A percentile compares a stretch with the other conserved stretches of the same genome.
Evolutionary conservation across 2,329 filamentous ascomycete species (phyloP).

Genomic region (Pezicula carpinea): DNA sequence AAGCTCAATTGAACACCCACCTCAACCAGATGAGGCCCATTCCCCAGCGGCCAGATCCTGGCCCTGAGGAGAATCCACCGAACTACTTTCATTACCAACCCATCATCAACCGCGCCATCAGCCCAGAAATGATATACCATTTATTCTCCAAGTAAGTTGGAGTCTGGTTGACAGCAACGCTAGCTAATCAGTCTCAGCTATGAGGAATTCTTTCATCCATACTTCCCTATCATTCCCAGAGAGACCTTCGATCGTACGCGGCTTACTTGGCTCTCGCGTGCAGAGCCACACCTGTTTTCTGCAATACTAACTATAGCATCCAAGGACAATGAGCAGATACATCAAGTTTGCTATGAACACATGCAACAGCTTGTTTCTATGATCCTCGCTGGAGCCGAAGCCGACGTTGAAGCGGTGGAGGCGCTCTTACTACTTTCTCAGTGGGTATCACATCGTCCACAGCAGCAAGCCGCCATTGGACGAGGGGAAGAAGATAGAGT

Average conservation of each 20-base stretch:
- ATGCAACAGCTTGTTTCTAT: slow-evolving; percentile 66
- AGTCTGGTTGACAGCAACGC: not conserved
- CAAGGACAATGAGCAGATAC: slow-evolving; percentile 62
- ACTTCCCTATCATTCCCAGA: slow-evolving; percentile 62
- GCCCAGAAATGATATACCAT: slow-evolving; percentile 20
- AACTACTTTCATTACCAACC: slow-evolving; percentile 23
- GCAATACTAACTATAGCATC: slow-evolving; percentile 67
- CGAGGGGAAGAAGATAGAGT: slow-evolving; percentile 70
- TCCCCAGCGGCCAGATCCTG: slow-evolving; percentile 6
- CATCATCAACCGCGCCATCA: slow-evolving; percentile 21
- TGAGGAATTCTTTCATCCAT: slow-evolving; percentile 53
- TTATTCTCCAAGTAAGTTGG: slow-evolving; percentile 21
- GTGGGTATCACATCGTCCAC: slow-evolving; percentile 45
- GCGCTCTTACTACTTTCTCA: slow-evolving; percentile 66
- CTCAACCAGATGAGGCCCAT: slow-evolving; percentile 8
- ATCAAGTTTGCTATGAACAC: slow-evolving; percentile 62
- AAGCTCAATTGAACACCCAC: slow-evolving; percentile 8
- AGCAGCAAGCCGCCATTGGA: slow-evolving; percentile 42
- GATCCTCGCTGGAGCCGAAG: slow-evolving; percentile 61
- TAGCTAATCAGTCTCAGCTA: slow-evolving; percentile 14
- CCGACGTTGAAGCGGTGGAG: slow-evolving; percentile 67
- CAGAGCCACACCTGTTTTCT: slow-evolving; percentile 63
- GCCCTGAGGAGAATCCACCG: slow-evolving; percentile 12
- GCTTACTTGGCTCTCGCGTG: slow-evolving; percentile 43
- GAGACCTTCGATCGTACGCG: slow-evolving; percentile 46